These are phyloP conservation scores for Suillus sp. DNA, from an alignment of 768 basidiomycete genomes.

Conservation along the genomic window DNA sequence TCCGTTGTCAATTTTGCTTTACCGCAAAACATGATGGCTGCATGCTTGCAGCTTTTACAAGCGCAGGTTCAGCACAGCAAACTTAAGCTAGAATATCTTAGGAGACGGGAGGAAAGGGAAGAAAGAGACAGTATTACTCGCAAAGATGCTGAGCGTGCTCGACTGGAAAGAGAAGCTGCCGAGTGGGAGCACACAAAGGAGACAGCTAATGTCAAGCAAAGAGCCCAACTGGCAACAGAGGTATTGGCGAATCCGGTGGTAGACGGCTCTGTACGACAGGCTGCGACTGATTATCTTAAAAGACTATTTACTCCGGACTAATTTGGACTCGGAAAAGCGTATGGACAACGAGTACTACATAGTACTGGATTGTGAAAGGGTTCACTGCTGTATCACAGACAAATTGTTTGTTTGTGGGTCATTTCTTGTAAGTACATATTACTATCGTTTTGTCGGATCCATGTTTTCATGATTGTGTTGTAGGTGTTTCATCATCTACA, in stretches of 20 bases:
- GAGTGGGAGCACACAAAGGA: slow-evolving; percentile 58
- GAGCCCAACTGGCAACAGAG: slow-evolving; percentile 67
- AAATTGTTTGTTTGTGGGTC: neutral
- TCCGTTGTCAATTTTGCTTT: slow-evolving; percentile 51
- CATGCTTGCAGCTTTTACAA: slow-evolving; percentile 62
- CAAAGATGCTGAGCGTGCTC: slow-evolving; percentile 53
- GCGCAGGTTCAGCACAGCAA: slow-evolving; percentile 70
- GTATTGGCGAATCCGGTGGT: slow-evolving; percentile 58
- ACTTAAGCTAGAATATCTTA: slow-evolving; percentile 69
- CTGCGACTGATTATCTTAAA: slow-evolving; percentile 73
- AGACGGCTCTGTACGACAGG: slow-evolving; percentile 63
- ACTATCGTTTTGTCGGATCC: neutral
- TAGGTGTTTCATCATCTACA: neutral
- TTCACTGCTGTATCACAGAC: neutral
- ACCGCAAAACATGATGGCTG: slow-evolving; percentile 57
- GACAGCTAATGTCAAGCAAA: slow-evolving; percentile 56
- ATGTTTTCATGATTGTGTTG: neutral
- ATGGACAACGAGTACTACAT: neutral
- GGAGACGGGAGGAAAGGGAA: slow-evolving; percentile 69
- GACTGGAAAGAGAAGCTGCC: slow-evolving; percentile 56
- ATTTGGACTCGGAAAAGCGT: slow-evolving; percentile 5
- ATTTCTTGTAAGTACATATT: neutral
- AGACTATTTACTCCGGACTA: slow-evolving; percentile 51
- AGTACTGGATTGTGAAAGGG: neutral
- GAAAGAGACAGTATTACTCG: slow-evolving; percentile 55